Base-by-base conservation (phyloP, 495 filamentous ascomycete genomes). In the Aspergillus leporis region DNA sequence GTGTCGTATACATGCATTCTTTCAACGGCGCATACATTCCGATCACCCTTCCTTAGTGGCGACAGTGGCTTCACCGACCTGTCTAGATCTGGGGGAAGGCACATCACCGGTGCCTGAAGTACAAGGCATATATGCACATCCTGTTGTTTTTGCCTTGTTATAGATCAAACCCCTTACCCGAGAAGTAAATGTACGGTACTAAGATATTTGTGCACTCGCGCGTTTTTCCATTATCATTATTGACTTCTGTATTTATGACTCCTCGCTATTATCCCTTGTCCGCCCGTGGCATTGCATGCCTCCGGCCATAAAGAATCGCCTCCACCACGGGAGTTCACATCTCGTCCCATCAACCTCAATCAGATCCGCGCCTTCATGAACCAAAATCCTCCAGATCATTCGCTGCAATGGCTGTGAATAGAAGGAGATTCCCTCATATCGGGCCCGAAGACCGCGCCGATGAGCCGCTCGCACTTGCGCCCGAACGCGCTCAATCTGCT, bases 361-460 rank as follows among this genome's bases (percentile, higher is more conserved):
- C 23, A 70, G 18, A 58, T 74, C 87, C 23, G 85, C 85, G 0
- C 87, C 88, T 58, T 88, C 86, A 32, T 73, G 66, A 38, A 86
- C 73, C 38, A 93, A 62, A 5, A 82, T 74, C 58, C 80, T 68
- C 88, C 88, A 90, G 30, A 91, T 72, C 25, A 77, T 70, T 66
- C 90, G 85, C 53, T 85, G 74, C 53, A 84, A 55, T n/a, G 78
- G 73, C 28, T 84, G 66, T 62, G 43, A 86, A 83, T 87, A 86
- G 83, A 23, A 64, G 2, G 88, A 87, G 34, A 85, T 75, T 16
- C 85, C 82, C 85, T 87, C 90, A 70, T 90, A 92, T 54, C 89
- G 63, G 6, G 79, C 81, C 59, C 79, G 78, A 32, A 91, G 70
- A 0, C 89, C 88, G 50, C 77, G 78, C 22, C 69, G 66, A 64